Evolutionary conservation across 2,329 filamentous ascomycete genomes (phyloP), one percentile per base, ranked within the genome.

Genomic region (Lachnellula subtilissima): DNA sequence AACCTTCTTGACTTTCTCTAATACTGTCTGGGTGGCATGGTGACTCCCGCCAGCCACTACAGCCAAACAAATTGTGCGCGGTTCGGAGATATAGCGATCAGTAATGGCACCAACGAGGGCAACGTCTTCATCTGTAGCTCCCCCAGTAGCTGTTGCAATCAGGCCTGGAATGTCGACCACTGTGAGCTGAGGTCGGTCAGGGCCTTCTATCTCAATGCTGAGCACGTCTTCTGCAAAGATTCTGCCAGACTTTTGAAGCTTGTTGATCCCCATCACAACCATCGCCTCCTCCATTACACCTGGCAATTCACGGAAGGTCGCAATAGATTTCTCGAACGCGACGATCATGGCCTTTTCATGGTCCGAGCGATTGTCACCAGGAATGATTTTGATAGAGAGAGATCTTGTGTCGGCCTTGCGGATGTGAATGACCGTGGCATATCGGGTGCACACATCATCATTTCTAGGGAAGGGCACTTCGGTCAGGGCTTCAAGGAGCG

Each of bases 401-500:
- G 82, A 78, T 57, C 84, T 47, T 0, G n/a, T 46, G 5, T 48
- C 25, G 5, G 53, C 66, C 12, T 61, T 60, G 9, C 68, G 65
- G 5, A 74, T 72, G n/a, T 70, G 74, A 46, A 80, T 78, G 55
- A 78, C 72, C 0, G 76, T 78, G 0, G 76, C 74, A 61, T 75
- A 86, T 17, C 83, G 74, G 0, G 84, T 87, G 62, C 83, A 87
- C 2, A 84, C 75, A 48, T 77, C 81, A 50, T 81, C 80, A 58
- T 82, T 80, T 54, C 79, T 74, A 0, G 83, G 84, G 47, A 87
- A 86, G 0, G 78, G 77, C 9, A 84, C 82, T 23, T 81, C 81
- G 0, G 82, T 84, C 39, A 87, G 74, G n/a, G 82, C 82, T 63
- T 85, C 82, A 2, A 86, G 75, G 1, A 84, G 80, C 4, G 82